A percentile compares a stretch with the other conserved stretches of the same genome.
phyloP scores from a whole-genome alignment of 129 eudicot species.

The Oenanthe sinensis region DNA sequence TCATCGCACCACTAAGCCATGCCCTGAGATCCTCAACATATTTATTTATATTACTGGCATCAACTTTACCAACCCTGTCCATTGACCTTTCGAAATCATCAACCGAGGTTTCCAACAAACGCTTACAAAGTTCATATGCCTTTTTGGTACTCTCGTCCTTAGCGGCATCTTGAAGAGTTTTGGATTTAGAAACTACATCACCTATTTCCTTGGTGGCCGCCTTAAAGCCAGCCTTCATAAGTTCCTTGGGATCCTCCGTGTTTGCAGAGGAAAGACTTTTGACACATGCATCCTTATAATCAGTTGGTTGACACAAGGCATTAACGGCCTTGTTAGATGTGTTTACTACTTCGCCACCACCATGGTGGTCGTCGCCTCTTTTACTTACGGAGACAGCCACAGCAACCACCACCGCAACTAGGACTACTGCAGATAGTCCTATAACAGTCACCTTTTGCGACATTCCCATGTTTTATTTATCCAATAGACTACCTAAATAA shows the following conservation, averaged over 20 bases:
- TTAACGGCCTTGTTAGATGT: constrained; percentile 39
- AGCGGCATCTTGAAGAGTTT: constrained; percentile 28
- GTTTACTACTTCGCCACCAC: not conserved
- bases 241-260: constrained; percentile 45
- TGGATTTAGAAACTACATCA: constrained; percentile 24
- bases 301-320: constrained; percentile 53
- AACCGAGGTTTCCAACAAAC: constrained; percentile 31
- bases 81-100: constrained; percentile 62
- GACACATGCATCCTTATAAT: constrained; percentile 44
- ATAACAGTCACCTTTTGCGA: not conserved
- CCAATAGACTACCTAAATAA: constrained; percentile 33
- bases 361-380: not conserved
- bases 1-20: constrained; percentile 71
- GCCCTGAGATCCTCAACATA: constrained; percentile 33
- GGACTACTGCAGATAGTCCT: not conserved
- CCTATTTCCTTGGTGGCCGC: constrained; percentile 25
- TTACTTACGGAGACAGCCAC: constrained; percentile 24
- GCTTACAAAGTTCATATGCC: constrained; percentile 45
- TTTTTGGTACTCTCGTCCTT: constrained; percentile 36
- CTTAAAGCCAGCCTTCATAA: constrained; percentile 37
- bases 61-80: constrained; percentile 27
- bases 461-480: constrained; percentile 5
- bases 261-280: constrained; percentile 32
- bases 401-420: not conserved
- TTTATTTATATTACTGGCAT: constrained; percentile 21